phyloP scores from a whole-genome alignment of 2,329 filamentous ascomycete species.

The Neonectria magnoliae region DNA sequence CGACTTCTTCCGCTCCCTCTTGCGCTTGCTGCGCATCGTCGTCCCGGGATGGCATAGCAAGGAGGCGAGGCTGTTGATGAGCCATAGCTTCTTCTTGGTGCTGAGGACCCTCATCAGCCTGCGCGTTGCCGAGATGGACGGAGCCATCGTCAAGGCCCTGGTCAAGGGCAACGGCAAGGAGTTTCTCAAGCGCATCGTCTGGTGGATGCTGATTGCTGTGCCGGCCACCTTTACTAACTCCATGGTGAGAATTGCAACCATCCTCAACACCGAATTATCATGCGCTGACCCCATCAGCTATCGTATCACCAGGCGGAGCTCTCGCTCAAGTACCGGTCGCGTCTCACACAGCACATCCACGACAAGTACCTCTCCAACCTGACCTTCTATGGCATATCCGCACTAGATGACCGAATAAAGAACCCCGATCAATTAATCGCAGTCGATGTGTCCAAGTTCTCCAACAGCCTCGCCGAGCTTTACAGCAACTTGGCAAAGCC shows the following conservation, averaged over 20 bases:
- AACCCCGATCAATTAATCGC: slow-evolving; percentile 98
- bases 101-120: slow-evolving; percentile 90
- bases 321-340: slow-evolving; percentile 89
- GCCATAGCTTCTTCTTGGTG: slow-evolving; percentile 93
- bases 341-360: slow-evolving; percentile 94
- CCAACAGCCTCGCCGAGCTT: slow-evolving; percentile 91
- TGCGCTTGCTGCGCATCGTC: slow-evolving; percentile 84
- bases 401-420: slow-evolving; percentile 96
- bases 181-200: slow-evolving; percentile 87
- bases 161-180: slow-evolving; percentile 92
- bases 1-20: slow-evolving; percentile 79
- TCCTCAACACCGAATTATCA: not conserved
- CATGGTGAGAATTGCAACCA: slow-evolving; percentile 72
- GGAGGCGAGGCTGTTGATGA: slow-evolving; percentile 85
- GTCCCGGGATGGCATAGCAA: slow-evolving; percentile 91
- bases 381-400: slow-evolving; percentile 96
- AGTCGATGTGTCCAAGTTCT: slow-evolving; percentile 95
- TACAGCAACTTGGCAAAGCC: slow-evolving; percentile 98
- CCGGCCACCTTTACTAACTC: slow-evolving; percentile 98
- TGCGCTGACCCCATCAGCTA: slow-evolving; percentile 64
- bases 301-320: slow-evolving; percentile 97
- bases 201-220: slow-evolving; percentile 98
- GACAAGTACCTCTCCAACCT: slow-evolving; percentile 96
- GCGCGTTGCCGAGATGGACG: slow-evolving; percentile 96
- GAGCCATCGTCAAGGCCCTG: slow-evolving; percentile 88